phyloP scores from a whole-genome alignment of 495 filamentous ascomycete species.

The Penicillium cataractarum region DNA sequence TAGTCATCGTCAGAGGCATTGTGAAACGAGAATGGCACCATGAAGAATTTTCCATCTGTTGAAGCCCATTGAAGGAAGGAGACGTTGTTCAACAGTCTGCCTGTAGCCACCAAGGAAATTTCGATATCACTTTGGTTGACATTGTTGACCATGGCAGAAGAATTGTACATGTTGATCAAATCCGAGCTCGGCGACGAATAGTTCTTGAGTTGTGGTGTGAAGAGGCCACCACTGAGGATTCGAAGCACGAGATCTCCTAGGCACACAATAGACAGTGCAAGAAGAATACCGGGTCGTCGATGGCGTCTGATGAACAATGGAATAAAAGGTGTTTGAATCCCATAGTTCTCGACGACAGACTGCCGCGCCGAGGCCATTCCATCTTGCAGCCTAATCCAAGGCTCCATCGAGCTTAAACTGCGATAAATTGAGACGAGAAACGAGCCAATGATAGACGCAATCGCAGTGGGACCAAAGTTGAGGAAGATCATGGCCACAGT shows the following conservation, averaged over 20 bases:
- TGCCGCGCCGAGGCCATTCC: constrained; percentile 11
- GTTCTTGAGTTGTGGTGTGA: constrained; percentile 21
- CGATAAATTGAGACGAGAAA: constrained; percentile 29
- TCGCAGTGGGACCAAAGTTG: constrained; percentile 24
- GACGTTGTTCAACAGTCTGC: constrained; percentile 10
- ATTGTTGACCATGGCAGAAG: neutral
- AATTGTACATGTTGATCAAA: constrained; percentile 14
- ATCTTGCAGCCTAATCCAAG: constrained; percentile 26
- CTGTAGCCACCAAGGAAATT: neutral
- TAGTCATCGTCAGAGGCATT: constrained; percentile 3
- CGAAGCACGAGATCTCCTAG: constrained; percentile 21
- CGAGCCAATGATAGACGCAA: constrained; percentile 30
- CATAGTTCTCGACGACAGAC: constrained; percentile 25
- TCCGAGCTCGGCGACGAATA: constrained; percentile 3
- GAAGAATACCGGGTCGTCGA: constrained; percentile 8
- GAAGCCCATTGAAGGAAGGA: constrained; percentile 1
- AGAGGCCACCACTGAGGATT: constrained; percentile 28
- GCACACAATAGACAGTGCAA: constrained; percentile 17
- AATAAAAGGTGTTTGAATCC: constrained; percentile 17
- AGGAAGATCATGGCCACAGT: constrained; percentile 18
- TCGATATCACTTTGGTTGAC: neutral
- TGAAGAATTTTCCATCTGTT: neutral
- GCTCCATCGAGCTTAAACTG: constrained; percentile 26
- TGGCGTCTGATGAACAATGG: constrained; percentile 8
- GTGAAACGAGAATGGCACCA: neutral